Conservation (phyloP, 1,284 basidiomycete species). For the Fomitopsis betulina region DNA sequence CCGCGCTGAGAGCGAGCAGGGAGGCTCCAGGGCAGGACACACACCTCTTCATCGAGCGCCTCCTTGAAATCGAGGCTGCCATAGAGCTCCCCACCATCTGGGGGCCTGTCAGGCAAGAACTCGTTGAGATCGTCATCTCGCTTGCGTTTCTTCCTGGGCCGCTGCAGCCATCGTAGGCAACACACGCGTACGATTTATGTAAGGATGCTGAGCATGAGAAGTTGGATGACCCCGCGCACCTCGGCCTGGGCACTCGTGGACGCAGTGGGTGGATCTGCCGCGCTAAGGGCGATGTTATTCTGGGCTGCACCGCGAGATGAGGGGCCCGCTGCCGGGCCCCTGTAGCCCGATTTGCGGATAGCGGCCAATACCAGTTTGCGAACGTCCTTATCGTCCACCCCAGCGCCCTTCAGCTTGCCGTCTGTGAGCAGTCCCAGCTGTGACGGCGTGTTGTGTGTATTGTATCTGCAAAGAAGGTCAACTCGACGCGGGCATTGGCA, state of each 20-base stretch:
- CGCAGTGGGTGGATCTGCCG: slow-evolving; percentile 9
- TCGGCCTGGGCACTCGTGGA: slow-evolving; percentile 10
- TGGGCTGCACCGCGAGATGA: slow-evolving; percentile 2
- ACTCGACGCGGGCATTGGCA: slow-evolving; percentile 8
- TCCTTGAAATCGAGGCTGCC: slow-evolving; percentile 70
- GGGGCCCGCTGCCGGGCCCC: slow-evolving; percentile 17
- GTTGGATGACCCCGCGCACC: slow-evolving; percentile 11
- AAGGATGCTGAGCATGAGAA: slow-evolving; percentile 5
- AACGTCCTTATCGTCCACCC: slow-evolving; percentile 66
- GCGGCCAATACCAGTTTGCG: slow-evolving; percentile 61
- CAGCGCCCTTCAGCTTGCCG: slow-evolving; percentile 49
- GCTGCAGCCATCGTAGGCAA: slow-evolving; percentile 2
- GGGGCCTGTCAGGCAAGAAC: slow-evolving; percentile 48
- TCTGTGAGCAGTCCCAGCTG: slow-evolving; percentile 58
- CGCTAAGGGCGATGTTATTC: background rate
- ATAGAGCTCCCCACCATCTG: slow-evolving; percentile 43
- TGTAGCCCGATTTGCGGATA: slow-evolving; percentile 60
- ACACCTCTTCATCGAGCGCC: slow-evolving; percentile 62
- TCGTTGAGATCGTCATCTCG: slow-evolving; percentile 50
- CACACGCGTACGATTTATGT: slow-evolving; percentile 9
- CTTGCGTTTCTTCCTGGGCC: slow-evolving; percentile 33
- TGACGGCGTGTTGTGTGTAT: slow-evolving; percentile 61
- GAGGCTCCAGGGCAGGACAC: slow-evolving; percentile 9
- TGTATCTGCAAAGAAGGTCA: slow-evolving; percentile 51
- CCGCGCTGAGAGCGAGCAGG: background rate